Evolutionary conservation across 306 rosid genomes (phyloP).

Genomic region (Rubus parviflorus): DNA sequence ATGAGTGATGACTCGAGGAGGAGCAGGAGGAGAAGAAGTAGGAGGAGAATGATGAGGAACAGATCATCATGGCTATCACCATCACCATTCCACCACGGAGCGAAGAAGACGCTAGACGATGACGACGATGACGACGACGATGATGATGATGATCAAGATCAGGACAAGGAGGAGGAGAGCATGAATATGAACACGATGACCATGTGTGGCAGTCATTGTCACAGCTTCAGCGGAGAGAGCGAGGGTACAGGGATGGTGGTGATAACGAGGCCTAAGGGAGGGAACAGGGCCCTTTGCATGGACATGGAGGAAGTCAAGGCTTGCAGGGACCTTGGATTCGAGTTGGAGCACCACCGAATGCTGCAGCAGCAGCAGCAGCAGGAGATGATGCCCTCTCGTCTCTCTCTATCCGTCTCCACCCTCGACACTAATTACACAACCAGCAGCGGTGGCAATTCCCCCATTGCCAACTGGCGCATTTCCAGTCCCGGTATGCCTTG

Average conservation of each 20-base stretch:
- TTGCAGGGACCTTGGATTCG: conserved; percentile 86
- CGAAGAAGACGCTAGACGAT: conserved; percentile 11
- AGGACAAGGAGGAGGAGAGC: conserved; percentile 2
- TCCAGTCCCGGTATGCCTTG: conserved; percentile 59
- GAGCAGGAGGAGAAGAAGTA: conserved; percentile 27
- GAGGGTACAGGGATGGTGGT: conserved; percentile 46
- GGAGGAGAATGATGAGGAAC: conserved; percentile 18
- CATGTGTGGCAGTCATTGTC: conserved; percentile 18
- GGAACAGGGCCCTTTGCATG: conserved; percentile 64
- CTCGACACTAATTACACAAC: conserved; percentile 33
- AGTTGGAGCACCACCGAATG: conserved; percentile 56
- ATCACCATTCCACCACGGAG: background rate
- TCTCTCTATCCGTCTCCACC: conserved; percentile 43
- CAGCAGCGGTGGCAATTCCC: conserved; percentile 77
- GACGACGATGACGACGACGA: conserved; percentile 13
- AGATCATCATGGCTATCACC: conserved; percentile 8
- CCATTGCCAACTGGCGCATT: conserved; percentile 72
- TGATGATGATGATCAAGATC: background rate
- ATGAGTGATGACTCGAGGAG: conserved; percentile 19
- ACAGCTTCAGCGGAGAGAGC: conserved; percentile 31
- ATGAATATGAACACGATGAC: conserved; percentile 12
- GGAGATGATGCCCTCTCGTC: conserved; percentile 37
- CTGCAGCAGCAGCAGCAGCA: conserved; percentile 33
- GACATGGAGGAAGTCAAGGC: conserved; percentile 87
- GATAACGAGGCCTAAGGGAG: conserved; percentile 76